Percentiles rank a stretch among this genome's conserved stretches.
phyloP scores from a whole-genome alignment of 2,329 filamentous ascomycete genomes.

The Tolypocladium tundrense region DNA sequence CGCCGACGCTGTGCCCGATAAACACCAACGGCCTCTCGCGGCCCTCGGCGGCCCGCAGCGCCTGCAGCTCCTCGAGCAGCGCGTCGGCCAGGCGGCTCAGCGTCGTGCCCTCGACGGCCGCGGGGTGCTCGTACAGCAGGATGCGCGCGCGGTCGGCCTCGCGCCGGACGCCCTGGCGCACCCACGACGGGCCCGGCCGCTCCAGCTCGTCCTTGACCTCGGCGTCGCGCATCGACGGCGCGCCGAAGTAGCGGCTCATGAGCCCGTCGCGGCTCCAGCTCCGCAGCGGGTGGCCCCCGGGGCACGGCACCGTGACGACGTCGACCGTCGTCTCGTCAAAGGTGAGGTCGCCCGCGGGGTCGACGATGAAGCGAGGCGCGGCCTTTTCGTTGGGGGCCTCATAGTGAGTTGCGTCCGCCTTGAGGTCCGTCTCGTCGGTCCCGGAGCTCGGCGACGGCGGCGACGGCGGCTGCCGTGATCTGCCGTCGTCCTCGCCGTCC shows the following conservation, averaged over 20 bases:
- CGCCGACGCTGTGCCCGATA: conserved; percentile 51
- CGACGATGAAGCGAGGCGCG: conserved; percentile 18
- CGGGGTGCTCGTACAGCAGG: conserved; percentile 40
- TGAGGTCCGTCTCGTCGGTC: conserved; percentile 6
- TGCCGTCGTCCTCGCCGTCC: neutral
- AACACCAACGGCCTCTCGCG: conserved; percentile 44
- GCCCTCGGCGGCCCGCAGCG: conserved; percentile 21
- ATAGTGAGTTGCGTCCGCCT: neutral
- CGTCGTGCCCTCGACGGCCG: conserved; percentile 28
- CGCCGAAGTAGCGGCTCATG: conserved; percentile 34
- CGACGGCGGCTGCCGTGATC: neutral
- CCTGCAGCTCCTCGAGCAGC: conserved; percentile 32
- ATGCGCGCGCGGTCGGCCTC: conserved; percentile 38
- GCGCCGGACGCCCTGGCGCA: conserved; percentile 40
- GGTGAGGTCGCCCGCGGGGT: conserved; percentile 23
- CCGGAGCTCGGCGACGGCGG: conserved; percentile 1
- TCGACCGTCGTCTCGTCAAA: conserved; percentile 45
- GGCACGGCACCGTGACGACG: conserved; percentile 42
- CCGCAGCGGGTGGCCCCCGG: conserved; percentile 39
- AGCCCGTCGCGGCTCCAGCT: conserved; percentile 43
- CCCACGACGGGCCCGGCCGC: conserved; percentile 32
- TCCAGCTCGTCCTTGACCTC: conserved; percentile 14
- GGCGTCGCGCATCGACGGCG: conserved; percentile 27
- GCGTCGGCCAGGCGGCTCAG: conserved; percentile 34
- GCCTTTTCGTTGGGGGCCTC: neutral